Evolutionary conservation across 345 rosid genomes (phyloP), one percentile per base, ranked within the genome.

Genomic region (Gossypium rotundifolium): DNA sequence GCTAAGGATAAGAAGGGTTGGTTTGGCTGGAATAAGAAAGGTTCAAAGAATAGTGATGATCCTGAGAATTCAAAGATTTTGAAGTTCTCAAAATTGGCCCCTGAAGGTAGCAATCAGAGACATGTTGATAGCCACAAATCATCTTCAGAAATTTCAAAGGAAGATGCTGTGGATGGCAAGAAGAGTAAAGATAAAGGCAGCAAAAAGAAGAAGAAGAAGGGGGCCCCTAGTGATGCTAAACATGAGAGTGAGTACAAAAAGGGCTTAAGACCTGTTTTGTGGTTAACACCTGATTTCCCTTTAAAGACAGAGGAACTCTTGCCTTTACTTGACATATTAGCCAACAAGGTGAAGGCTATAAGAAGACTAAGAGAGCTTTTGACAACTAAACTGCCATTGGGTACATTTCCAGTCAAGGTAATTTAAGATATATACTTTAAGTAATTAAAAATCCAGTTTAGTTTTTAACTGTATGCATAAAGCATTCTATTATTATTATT

Each of bases 381-480:
- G 87, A 95, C 99, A 61, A 91, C 99, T 64, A 93, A 95, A 82
- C 87, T 95, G 53, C 99, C 98, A 29, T 4, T 61, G 42, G 99
- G 98, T 75, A 95, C 98, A 76, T 95, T 95, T 85, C 99, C 99
- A 74, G 96, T 93, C 80, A 93, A 95, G 96, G 99, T 95, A 85
- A 66, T 65, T 46, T 40, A 9, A 71, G 68, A 61, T 61, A 11
- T 59, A 25, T 59, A 59, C 44, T 61, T 29, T 6, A 59, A 11
- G 45, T n/a, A 62, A 48, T n/a, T 61, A 23, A 52, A 22, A 45
- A 65, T 54, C 68, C 51, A 33, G 13, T 65, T 62, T 76, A 46
- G 42, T 25, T 25, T 54, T 67, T 3, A 55, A 58, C 72, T 29
- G n/a, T 68, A 20, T 1, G n/a, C 65, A 11, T 38, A 22, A 57